Base-by-base conservation (phyloP, 2,329 filamentous ascomycete species). In the Rutstroemia sp. region DNA sequence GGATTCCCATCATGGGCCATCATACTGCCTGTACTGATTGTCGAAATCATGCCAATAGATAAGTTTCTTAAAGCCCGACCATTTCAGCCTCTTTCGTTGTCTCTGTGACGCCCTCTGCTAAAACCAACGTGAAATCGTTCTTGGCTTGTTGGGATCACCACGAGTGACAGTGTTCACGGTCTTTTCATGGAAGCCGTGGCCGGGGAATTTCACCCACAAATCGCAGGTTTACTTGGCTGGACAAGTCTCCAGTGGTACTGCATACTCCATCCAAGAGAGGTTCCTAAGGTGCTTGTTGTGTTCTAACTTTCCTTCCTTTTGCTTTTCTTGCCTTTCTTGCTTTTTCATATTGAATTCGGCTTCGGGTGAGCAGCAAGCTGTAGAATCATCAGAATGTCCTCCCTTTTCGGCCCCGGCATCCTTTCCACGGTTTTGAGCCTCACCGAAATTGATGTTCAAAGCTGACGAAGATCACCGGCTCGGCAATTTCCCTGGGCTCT, bases 161-260 rank as follows among this genome's bases (percentile, higher is more conserved):
- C 25, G 25, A 27, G 25, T 7, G 25, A 27, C 7, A 27, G 7
- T 23, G 25, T 27, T 27, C 7, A 27, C 7, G 25, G 7, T 27
- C 6, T 65, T 73, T 40, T 76, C 67, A 59, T 72, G 79, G 0
- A 71, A 72, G 10, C 77, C 72, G 49, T 75, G 68, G 0, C 70
- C 75, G 1, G 75, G 72, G 44, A 78, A 79, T 27, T 78, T 73
- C 25, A 27, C 17, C 72, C 58, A 53, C 75, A 77, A 0, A 79
- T 74, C 6, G 61, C 61, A 0, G 66, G 60, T 48, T 71, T 69
- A 1, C 70, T 68, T 48, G 10, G 21, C 34, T n/a, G 25, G 27
- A 30, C 38, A 49, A 5, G 27, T 49, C 27, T 49, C 27, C 4
- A 38, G n/a, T 2, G 27, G 47, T 36, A 49, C 25, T 17, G 38